These are phyloP conservation scores for Leavenworthia alabamica DNA, from an alignment of 345 rosid species.

Conservation along the genomic window DNA sequence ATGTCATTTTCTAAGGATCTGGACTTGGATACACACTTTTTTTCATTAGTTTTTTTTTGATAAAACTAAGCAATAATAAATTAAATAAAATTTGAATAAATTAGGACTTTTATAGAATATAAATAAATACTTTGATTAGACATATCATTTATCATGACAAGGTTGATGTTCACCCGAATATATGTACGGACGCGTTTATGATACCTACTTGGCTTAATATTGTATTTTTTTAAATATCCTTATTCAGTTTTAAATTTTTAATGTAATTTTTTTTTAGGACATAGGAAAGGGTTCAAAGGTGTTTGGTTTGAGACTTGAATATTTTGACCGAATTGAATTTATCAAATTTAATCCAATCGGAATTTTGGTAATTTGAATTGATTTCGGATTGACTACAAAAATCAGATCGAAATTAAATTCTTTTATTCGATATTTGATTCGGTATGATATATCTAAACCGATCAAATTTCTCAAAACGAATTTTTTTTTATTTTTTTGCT, in stretches of 20 bases:
- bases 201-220: conserved; percentile 3
- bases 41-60: conserved; percentile 7
- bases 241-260: neutral
- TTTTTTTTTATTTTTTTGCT: too few relatives aligned
- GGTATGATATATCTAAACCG: too few relatives aligned
- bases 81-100: neutral
- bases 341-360: too few relatives aligned
- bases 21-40: conserved; percentile 43
- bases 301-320: neutral
- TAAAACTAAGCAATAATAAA: conserved; percentile 4
- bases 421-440: too few relatives aligned
- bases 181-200: conserved; percentile 37
- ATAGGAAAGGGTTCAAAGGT: neutral
- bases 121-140: conserved; percentile 34
- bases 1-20: conserved; percentile 60
- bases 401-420: too few relatives aligned
- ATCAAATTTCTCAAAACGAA: too few relatives aligned
- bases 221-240: neutral
- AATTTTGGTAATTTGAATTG: too few relatives aligned
- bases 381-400: too few relatives aligned
- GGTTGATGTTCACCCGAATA: conserved; percentile 4
- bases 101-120: neutral
- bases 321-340: too few relatives aligned
- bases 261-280: neutral
- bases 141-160: conserved; percentile 25